Evolutionary conservation across 176 grass and related monocot genomes (phyloP).

Genomic region (Miscanthus lutarioriparius): DNA sequence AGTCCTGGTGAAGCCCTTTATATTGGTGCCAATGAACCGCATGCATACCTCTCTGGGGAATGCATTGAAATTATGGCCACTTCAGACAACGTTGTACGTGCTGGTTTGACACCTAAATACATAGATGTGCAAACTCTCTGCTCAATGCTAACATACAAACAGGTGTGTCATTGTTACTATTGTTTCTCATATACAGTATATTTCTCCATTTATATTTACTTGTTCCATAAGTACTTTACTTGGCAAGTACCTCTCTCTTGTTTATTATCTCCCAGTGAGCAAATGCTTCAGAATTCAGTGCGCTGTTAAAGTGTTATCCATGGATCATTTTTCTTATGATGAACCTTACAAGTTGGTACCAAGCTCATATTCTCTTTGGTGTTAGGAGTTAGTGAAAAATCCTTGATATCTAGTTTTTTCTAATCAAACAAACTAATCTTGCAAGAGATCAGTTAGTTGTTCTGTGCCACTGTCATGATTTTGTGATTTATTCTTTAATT

Average conservation of each 20-base stretch:
- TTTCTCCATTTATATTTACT: constrained; percentile 7
- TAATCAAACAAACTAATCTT: not conserved
- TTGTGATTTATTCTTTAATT: constrained; percentile 1
- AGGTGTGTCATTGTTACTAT: constrained; percentile 35
- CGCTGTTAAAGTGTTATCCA: not conserved
- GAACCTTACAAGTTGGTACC: not conserved
- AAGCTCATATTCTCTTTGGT: not conserved
- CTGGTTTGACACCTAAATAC: constrained; percentile 88
- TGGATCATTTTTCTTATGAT: not conserved
- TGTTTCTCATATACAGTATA: not conserved
- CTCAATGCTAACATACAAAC: constrained; percentile 94
- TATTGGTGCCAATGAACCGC: constrained; percentile 80
- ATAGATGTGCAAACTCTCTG: constrained; percentile 83
- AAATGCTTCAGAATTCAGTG: not conserved
- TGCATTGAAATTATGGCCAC: constrained; percentile 94
- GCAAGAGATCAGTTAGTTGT: not conserved
- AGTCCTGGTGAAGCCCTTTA: constrained; percentile 86
- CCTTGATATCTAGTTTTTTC: not conserved
- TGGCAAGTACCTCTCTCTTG: not conserved
- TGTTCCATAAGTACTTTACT: not conserved
- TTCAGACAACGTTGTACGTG: constrained; percentile 89
- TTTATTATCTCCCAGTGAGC: not conserved
- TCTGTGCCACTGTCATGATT: not conserved
- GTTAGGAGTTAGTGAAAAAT: not conserved
- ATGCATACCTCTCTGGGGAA: constrained; percentile 87